Evolutionary conservation across 768 basidiomycete species (phyloP), one percentile per base, ranked within the genome.

Genomic region (Lactifluus subvellereus): DNA sequence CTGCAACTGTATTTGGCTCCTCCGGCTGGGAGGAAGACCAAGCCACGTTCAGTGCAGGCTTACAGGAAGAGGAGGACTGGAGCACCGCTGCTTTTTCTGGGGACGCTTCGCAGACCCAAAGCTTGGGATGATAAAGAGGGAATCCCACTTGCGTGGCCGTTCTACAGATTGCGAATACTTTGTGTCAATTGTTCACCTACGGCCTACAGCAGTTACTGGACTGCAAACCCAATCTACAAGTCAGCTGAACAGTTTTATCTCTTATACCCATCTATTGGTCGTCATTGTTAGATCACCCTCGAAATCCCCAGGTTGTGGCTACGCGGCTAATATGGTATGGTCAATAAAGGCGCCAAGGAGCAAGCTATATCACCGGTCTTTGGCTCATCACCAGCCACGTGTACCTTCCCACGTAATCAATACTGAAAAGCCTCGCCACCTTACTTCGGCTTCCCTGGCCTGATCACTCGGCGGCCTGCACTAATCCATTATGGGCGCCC

Each of bases 61-160:
- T 20, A 6, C 45, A 56, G 54, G 62, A 64, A 49, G 67, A 68
- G 56, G 67, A 68, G 33, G 67, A 68, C 45, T 68, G 67, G 67
- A 67, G 67, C 13, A 20, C 57, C 16, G 35, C 30, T 14, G 57
- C 55, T 43, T 67, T 67, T 32, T 38, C 60, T 18, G 56, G 42
- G 32, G 60, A 59, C 32, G 35, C 53, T 30, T 57, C 20, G 27
- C 37, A 60, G 20, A 32, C 30, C 27, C 40, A 52, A 47, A 59
- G n/a, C 35, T 38, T 59, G 57, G 32, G 16, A 53, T 59, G 43
- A 66, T 51, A n/a, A 49, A 30, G 32, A 14, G 6, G 37, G 18
- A 58, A 49, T 32, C 37, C 35, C 20, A 43, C 10, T 3, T 47
- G 37, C n/a, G 9, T 42, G 40, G 38, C 50, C 13, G 22, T 50